Evolutionary conservation across 2,329 filamentous ascomycete genomes (phyloP), one percentile per base, ranked within the genome.

Genomic region (Nigrospora sphaerica): DNA sequence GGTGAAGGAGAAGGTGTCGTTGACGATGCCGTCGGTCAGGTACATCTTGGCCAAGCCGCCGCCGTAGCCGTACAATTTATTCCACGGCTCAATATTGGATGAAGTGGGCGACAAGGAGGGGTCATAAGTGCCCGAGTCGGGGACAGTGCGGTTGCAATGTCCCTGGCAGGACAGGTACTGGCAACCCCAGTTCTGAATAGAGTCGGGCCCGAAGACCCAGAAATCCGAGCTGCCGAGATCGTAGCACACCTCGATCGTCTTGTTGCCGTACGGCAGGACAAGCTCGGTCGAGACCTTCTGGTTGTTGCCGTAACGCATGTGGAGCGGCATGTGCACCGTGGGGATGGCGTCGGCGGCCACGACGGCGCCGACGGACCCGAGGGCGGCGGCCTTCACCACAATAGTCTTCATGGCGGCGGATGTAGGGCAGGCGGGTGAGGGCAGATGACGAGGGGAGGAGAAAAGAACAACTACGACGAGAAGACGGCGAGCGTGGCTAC

Each of bases 1-100:
- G 40, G 42, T 36, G 42, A 60, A 60, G n/a, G 42, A 51, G 33
- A 59, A 49, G 3, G 57, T 60, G 47, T 59, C 57, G 32, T 57
- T 54, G 33, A 57, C 40, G 28, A 48, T 39, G 2, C 45, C 33
- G n/a, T 48, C 9, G 32, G 52, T 52, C 0, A 14, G 12, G 35
- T 53, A 44, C 32, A 51, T 44, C 51, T 59, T 59, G 34, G 46
- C 41, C 32, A 41, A 38, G 40, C 39, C 47, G 16, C 40, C 32
- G 16, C 54, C 53, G 32, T 57, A 60, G 13, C 28, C 47, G 35
- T 51, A 52, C 6, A 45, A 31, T 18, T 12, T 42, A 42, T 42
- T 38, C 28, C 37, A 42, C 18, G 41, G 37, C 11, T n/a, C 47
- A 2, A 42, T 19, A 9, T 18, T 16, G 3, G 44, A 18, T 4